Evolutionary conservation across 768 basidiomycete species (phyloP).

Genomic region (Heimioporus sp.): DNA sequence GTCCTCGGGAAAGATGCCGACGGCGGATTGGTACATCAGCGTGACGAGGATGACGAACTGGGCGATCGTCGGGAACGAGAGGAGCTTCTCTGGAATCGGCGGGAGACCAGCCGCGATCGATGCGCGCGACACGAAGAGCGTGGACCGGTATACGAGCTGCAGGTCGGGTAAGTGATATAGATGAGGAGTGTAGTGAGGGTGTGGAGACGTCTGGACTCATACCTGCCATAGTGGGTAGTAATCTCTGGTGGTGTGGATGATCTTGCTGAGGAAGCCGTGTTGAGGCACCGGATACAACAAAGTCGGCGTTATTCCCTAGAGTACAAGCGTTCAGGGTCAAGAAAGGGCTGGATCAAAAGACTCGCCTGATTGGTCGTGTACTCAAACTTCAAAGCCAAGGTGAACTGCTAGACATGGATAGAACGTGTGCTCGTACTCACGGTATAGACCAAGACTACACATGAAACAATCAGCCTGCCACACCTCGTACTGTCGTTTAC

Average conservation of each 20-base stretch:
- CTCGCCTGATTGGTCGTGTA: slow-evolving; percentile 86
- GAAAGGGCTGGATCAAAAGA: background rate
- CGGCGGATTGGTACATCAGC: slow-evolving; percentile 64
- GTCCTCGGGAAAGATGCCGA: slow-evolving; percentile 58
- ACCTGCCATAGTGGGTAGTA: slow-evolving; percentile 98
- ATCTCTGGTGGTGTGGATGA: slow-evolving; percentile 84
- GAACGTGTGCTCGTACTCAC: slow-evolving; percentile 36
- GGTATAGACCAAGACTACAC: slow-evolving; percentile 56
- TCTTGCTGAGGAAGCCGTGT: slow-evolving; percentile 62
- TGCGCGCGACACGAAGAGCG: slow-evolving; percentile 92
- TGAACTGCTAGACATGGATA: background rate
- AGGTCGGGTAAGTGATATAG: background rate
- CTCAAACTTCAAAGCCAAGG: slow-evolving; percentile 58
- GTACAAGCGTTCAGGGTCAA: background rate
- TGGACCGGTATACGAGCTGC: slow-evolving; percentile 83
- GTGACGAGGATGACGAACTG: slow-evolving; percentile 64
- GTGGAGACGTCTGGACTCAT: slow-evolving; percentile 17
- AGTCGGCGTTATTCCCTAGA: slow-evolving; percentile 84
- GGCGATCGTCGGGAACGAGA: slow-evolving; percentile 73
- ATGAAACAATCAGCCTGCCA: slow-evolving; percentile 11
- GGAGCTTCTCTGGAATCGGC: slow-evolving; percentile 63
- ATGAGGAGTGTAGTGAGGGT: slow-evolving; percentile 1
- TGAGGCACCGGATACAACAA: slow-evolving; percentile 84
- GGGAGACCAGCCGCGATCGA: slow-evolving; percentile 84
- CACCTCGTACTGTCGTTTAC: background rate